Conservation (phyloP, 2,329 filamentous ascomycete genomes). For the Fusarium torreyae region DNA sequence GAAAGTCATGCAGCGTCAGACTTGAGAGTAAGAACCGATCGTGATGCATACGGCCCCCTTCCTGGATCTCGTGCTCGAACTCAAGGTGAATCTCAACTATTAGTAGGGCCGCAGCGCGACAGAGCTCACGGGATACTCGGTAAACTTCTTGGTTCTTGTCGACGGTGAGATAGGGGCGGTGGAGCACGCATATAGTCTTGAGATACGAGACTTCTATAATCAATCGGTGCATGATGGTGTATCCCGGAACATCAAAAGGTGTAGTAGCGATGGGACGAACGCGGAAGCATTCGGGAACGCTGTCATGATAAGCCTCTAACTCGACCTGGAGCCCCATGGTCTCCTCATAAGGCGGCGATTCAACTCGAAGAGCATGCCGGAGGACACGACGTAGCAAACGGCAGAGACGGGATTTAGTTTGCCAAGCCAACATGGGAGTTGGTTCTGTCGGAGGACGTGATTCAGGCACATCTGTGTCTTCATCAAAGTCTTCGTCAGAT, state of each 20-base stretch:
- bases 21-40: slow-evolving; percentile 69
- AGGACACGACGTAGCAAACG: slow-evolving; percentile 62
- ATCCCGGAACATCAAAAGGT: slow-evolving; percentile 60
- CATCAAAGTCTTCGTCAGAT: slow-evolving; percentile 67
- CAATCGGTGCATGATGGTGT: slow-evolving; percentile 64
- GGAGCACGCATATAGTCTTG: slow-evolving; percentile 66
- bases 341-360: slow-evolving; percentile 55
- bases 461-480: slow-evolving; percentile 60
- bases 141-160: slow-evolving; percentile 58
- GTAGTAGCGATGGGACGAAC: slow-evolving; percentile 60
- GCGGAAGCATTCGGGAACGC: slow-evolving; percentile 59
- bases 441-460: slow-evolving; percentile 61
- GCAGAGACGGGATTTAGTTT: slow-evolving; percentile 61
- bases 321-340: slow-evolving; percentile 57
- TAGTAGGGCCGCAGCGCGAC: slow-evolving; percentile 60
- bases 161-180: slow-evolving; percentile 62
- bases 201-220: slow-evolving; percentile 65
- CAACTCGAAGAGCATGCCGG: slow-evolving; percentile 58
- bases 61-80: slow-evolving; percentile 61
- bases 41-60: slow-evolving; percentile 66
- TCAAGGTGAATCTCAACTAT: slow-evolving; percentile 65
- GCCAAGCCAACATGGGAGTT: slow-evolving; percentile 61
- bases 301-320: slow-evolving; percentile 55
- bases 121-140: slow-evolving; percentile 58
- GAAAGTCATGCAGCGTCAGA: slow-evolving; percentile 69